A percentile compares a stretch with the other conserved stretches of the same genome.
Conservation (phyloP, 176 grass and related monocot species). For the Aegilops tauschii region DNA sequence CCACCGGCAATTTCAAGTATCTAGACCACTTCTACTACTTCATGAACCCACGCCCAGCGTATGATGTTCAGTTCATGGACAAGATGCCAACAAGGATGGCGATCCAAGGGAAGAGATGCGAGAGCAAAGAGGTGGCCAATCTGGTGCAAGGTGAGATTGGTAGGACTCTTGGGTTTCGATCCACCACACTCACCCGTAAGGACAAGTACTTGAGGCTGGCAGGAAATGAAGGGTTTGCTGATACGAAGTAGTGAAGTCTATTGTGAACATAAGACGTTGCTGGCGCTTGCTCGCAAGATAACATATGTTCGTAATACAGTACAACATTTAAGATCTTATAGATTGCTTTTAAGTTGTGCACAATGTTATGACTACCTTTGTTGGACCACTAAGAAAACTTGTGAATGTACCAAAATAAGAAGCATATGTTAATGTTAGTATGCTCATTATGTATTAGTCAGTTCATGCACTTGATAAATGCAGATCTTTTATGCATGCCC, state of each 20-base stretch:
- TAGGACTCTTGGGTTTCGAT: slow-evolving; percentile 45
- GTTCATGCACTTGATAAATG: neutral
- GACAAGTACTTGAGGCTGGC: slow-evolving; percentile 76
- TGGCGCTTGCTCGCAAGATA: neutral
- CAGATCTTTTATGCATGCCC: neutral
- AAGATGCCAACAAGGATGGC: slow-evolving; percentile 37
- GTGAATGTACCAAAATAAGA: slow-evolving; percentile 7
- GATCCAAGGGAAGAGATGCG: slow-evolving; percentile 22
- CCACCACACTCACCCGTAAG: slow-evolving; percentile 65
- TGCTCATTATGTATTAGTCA: neutral
- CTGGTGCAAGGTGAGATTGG: slow-evolving; percentile 61
- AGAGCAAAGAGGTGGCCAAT: slow-evolving; percentile 62
- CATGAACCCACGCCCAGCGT: slow-evolving; percentile 67
- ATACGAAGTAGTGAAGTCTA: slow-evolving; percentile 29
- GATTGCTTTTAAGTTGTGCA: neutral
- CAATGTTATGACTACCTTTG: neutral
- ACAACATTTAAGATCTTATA: neutral
- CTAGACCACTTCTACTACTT: slow-evolving; percentile 79
- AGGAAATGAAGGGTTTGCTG: slow-evolving; percentile 51
- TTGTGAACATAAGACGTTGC: neutral
- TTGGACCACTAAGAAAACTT: neutral
- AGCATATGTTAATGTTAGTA: neutral
- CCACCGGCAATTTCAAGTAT: slow-evolving; percentile 51
- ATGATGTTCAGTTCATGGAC: slow-evolving; percentile 57
- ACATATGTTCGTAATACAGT: neutral